Evolutionary conservation across 768 basidiomycete genomes (phyloP), one percentile per base, ranked within the genome.

Genomic region (Lactifluus piperatus): DNA sequence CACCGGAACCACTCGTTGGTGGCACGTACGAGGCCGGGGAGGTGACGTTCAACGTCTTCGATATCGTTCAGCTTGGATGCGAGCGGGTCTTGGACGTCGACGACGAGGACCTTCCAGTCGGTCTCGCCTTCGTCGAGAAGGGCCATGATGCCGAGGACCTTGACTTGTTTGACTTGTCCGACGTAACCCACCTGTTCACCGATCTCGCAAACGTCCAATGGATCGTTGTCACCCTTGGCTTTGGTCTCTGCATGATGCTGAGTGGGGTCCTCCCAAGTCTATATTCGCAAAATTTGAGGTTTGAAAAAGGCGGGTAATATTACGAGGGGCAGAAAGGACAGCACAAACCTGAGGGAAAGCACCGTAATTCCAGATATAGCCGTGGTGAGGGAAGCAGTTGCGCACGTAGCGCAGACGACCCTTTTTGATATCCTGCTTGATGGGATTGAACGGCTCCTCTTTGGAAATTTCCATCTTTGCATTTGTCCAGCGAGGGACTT

Each of bases 351-450:
- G 93, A 62, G 95, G 95, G 84, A 99, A 97, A 60, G 94, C 94
- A 68, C 95, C 95, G 70, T 99, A 99, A 81, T 99, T 99, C 97
- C 97, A 99, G 79, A 99, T 94, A 81, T 97, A 94, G 37, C 97
- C 95, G 72, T 98, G 94, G 79, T 99, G 97, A 67, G 97, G 97
- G 89, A 99, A 99, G 76, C 97, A 98, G 82, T 98, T 98, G 76
- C 97, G 88, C 66, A 99, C 97, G 75, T 81, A 98, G 68, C 97
- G 90, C 73, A 98, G 77, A 70, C 88, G 91, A 68, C 92, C 92
- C 76, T 91, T 93, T 79, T 97, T 98, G 74, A 90, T 86, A 73
- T 98, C 95, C 78, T 99, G 97, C 74, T 97, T 95, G 87, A 99
- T 97, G 68, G 97, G 97, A 77, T 99, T 99, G 84, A 98, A 92